A percentile compares a stretch with the other conserved stretches of the same genome.
Conservation (phyloP, 2,329 filamentous ascomycete species). For the Neurospora sp. region DNA sequence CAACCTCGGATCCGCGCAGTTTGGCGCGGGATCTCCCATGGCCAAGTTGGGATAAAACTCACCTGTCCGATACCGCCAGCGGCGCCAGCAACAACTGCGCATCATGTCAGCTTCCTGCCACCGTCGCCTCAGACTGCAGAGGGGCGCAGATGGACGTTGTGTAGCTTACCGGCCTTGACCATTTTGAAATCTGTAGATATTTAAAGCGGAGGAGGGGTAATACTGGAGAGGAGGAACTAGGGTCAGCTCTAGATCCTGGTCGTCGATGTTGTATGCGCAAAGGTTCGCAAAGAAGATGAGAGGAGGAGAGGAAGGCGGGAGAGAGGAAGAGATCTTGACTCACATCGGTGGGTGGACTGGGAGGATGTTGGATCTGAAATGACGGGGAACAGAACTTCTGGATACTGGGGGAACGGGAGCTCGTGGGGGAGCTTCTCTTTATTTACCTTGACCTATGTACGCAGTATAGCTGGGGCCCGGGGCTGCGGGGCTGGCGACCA, state of each 20-base stretch:
- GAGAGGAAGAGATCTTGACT: neutral
- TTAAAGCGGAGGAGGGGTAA: conserved; percentile 19
- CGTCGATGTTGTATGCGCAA: neutral
- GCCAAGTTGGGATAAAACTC: conserved; percentile 20
- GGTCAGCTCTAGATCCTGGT: conserved; percentile 5
- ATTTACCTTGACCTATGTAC: neutral
- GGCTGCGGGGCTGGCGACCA: neutral
- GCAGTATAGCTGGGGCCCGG: neutral
- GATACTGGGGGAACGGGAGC: neutral
- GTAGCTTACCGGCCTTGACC: conserved; percentile 28
- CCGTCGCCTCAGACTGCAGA: conserved; percentile 8
- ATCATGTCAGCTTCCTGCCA: conserved; percentile 9
- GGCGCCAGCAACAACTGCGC: conserved; percentile 76
- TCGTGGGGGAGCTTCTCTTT: neutral
- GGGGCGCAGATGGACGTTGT: neutral
- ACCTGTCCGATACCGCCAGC: conserved; percentile 98
- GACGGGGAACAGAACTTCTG: neutral
- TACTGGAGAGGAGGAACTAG: neutral
- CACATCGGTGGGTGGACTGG: neutral
- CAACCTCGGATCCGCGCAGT: conserved; percentile 2
- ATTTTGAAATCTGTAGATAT: conserved; percentile 20
- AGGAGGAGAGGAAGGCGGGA: neutral
- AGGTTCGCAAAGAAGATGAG: neutral
- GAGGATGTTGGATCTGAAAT: neutral
- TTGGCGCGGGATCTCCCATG: neutral